Evolutionary conservation across 2,329 filamentous ascomycete genomes (phyloP).

Genomic region (Lachnellula cervina): DNA sequence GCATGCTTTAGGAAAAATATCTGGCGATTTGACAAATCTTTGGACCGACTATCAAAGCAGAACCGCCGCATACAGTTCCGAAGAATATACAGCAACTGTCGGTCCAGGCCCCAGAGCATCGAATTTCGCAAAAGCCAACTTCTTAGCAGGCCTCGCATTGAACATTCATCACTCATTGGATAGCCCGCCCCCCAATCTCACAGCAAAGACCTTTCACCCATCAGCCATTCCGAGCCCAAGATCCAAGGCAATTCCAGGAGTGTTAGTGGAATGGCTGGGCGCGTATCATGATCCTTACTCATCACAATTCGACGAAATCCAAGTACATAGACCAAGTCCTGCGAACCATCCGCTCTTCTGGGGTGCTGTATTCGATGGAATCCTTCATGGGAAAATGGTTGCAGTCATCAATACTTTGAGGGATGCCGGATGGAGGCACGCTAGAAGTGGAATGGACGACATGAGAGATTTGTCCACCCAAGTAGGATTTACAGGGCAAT

Average conservation of each 20-base stretch:
- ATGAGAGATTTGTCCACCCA: conserved; percentile 54
- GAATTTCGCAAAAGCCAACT: conserved; percentile 70
- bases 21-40: conserved; percentile 46
- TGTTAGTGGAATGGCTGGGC: conserved; percentile 79
- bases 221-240: conserved; percentile 32
- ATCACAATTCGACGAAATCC: conserved; percentile 61
- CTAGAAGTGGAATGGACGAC: conserved; percentile 59
- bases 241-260: conserved; percentile 61
- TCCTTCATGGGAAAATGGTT: conserved; percentile 69
- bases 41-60: conserved; percentile 49
- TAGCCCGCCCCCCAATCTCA: neutral
- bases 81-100: conserved; percentile 56
- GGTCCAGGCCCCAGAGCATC: conserved; percentile 59
- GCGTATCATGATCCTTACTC: conserved; percentile 68
- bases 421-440: conserved; percentile 73
- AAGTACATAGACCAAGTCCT: conserved; percentile 63
- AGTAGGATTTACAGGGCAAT: conserved; percentile 59
- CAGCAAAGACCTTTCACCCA: conserved; percentile 40
- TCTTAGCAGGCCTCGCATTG: conserved; percentile 71
- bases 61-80: conserved; percentile 43
- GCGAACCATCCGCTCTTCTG: conserved; percentile 76
- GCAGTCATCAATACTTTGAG: conserved; percentile 64
- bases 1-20: conserved; percentile 49
- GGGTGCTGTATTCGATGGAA: conserved; percentile 71
- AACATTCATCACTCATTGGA: conserved; percentile 68